Base-by-base conservation (phyloP, 192 early-diverging fungal species). In the Borealophlyctis nickersoniae region DNA sequence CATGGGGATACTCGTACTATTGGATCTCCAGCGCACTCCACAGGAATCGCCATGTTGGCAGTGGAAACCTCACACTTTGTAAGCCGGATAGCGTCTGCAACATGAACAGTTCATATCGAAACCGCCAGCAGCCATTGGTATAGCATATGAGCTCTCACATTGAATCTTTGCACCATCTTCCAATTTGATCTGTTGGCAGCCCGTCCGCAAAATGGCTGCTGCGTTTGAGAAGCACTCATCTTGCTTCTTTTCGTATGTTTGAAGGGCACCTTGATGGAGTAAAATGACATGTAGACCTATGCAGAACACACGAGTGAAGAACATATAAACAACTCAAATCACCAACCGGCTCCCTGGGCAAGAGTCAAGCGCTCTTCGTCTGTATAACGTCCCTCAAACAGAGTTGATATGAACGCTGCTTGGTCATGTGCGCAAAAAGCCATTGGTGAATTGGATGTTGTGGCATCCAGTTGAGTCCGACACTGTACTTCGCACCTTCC, bases 11-110 rank as follows among this genome's bases (percentile, higher is more conserved):
- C 58, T 19, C 61, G 36, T 19, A 61, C 49, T 1, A 22, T 24
- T 23, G 28, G 23, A 5, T 68, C 58, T 3, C 4, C 23, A 29
- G 30, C 4, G 49, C 66, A 68, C 22, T 61, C 59, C 5, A 7
- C 23, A n/a, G 66, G 66, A 3, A 60, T 68, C n/a, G 66, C 49
- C 0, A 68, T 68, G 33, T 29, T 61, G 29, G 58, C 66, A 29
- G 66, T 68, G 7, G 66, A 48, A 22, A 68, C 61, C 28, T 68
- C 66, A 33, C 66, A 68, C 13, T 31, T 26, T 16, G 66, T 68
- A 26, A 68, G 33, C 7, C 36, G 27, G 9, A 68, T 52, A 2
- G 66, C 66, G 29, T 68, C 66, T 68, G 22, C n/a, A 58, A 13
- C 1, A 19, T 55, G 26, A 49, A 56, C 1, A 1, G 2, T 16